Evolutionary conservation across 768 basidiomycete species (phyloP).

Genomic region (Lepiota venenata): DNA sequence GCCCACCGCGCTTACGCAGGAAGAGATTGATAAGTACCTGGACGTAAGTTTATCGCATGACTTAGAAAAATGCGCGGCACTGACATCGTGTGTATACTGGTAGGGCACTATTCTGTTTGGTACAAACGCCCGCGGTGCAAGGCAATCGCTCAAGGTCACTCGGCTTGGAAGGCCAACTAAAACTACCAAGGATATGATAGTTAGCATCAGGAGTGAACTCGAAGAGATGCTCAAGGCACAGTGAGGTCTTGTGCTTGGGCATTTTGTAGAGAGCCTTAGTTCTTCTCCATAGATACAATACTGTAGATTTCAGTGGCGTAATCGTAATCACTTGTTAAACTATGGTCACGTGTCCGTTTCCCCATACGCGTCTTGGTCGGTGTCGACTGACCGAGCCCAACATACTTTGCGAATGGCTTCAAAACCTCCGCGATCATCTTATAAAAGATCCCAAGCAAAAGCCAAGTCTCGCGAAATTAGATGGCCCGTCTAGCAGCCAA

Average conservation of each 20-base stretch:
- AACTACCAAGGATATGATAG: no score
- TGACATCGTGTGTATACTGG: neutral
- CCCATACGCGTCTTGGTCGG: neutral
- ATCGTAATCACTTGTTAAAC: no score
- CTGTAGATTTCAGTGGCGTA: no score
- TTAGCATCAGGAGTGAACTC: no score
- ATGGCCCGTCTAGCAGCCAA: neutral
- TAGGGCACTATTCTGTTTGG: conserved; percentile 13
- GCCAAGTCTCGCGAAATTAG: conserved; percentile 13
- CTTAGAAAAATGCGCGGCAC: no score
- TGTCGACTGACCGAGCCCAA: neutral
- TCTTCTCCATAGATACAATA: no score
- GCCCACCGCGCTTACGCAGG: conserved; percentile 44
- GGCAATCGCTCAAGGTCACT: conserved; percentile 38
- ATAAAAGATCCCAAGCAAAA: conserved; percentile 7
- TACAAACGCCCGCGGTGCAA: conserved; percentile 40
- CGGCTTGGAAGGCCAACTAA: conserved; percentile 53
- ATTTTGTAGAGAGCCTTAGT: no score
- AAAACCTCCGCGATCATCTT: conserved; percentile 9
- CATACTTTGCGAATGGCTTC: conserved; percentile 9
- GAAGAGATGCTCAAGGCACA: no score
- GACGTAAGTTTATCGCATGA: conserved; percentile 15
- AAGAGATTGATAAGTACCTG: conserved; percentile 40
- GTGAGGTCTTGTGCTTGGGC: no score
- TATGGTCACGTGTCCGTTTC: no score